Evolutionary conservation across 805 yeast genomes (phyloP), one percentile per base, ranked within the genome.

Genomic region (Candida easanensis): DNA sequence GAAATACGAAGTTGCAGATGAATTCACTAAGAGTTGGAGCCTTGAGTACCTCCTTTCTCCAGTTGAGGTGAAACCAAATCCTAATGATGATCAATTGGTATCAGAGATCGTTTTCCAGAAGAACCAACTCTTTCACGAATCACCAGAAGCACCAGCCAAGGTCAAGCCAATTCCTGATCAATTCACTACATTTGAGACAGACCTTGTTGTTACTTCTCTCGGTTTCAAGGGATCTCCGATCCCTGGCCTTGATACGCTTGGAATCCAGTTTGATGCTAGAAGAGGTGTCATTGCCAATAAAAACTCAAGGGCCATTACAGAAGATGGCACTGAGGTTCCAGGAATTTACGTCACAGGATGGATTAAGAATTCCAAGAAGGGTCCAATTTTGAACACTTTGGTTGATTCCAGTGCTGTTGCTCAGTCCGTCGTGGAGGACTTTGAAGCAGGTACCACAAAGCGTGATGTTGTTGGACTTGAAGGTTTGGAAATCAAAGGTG

Each of bases 301-400:
- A 1, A 59, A 69, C 18, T 84, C 82, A 2, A 63, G 75, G 31
- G 74, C 74, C 0, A 43, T 69, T 9, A 52, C 60, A 26, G 44
- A 51, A 1, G 39, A 51, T 0, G 57, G 54, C 16, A 46, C 41
- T 33, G 52, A 48, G 28, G 53, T 60, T 22, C 66, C 58, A 2
- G 84, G 88, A 0, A 65, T 88, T 45, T 91, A 89, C 54, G 81
- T 86, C 2, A 70, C 89, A 8, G 99, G 99, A 0, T 93, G 99
- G 99, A 82, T 89, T 36, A 79, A 84, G 44, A 80, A 77, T 39
- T 95, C 96, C 1, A 85, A 96, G 7, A 75, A 76, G 22, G 99
- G 99, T 1, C 95, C 88, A 4, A 93, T 93, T 51, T 95, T 95
- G 15, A 74, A 87, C 13, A 88, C 98, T 0, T 86, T 91, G 84